Conservation (phyloP, 108 stramenopile species). For the Fragilaria crotonensis region DNA sequence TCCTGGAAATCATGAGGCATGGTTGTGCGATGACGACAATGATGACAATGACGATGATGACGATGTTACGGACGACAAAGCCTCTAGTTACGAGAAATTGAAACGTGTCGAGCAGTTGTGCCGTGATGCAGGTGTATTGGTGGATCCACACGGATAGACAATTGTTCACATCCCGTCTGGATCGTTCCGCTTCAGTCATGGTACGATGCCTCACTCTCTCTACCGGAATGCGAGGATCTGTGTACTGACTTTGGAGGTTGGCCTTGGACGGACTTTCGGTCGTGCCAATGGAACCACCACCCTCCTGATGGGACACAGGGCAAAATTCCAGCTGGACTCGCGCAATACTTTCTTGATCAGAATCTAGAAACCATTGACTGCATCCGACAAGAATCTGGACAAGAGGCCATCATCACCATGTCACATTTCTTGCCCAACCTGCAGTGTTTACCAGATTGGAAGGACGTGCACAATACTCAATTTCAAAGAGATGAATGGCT, state of each 20-base stretch:
- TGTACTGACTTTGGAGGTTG: conserved; percentile 34
- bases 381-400: neutral
- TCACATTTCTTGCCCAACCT: conserved; percentile 56
- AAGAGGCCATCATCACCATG: conserved; percentile 29
- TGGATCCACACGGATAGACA: conserved; percentile 15
- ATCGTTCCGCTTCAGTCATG: conserved; percentile 36
- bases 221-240: conserved; percentile 29
- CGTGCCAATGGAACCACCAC: conserved; percentile 35
- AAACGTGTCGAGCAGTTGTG: conserved; percentile 22
- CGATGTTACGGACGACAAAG: too few relatives aligned
- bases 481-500: conserved; percentile 39
- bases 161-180: conserved; percentile 24
- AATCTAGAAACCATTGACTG: conserved; percentile 12
- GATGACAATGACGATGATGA: too few relatives aligned
- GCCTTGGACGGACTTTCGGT: conserved; percentile 54
- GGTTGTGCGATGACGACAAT: too few relatives aligned
- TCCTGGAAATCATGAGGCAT: conserved; percentile 60
- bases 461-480: conserved; percentile 12
- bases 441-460: conserved; percentile 55
- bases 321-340: conserved; percentile 31
- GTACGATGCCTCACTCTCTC: conserved; percentile 46
- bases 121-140: conserved; percentile 21
- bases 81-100: conserved; percentile 17
- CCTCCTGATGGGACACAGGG: conserved; percentile 8
- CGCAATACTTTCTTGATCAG: conserved; percentile 19